Conservation (phyloP, 495 filamentous ascomycete genomes). For the Hypoxylon lenormandii region DNA sequence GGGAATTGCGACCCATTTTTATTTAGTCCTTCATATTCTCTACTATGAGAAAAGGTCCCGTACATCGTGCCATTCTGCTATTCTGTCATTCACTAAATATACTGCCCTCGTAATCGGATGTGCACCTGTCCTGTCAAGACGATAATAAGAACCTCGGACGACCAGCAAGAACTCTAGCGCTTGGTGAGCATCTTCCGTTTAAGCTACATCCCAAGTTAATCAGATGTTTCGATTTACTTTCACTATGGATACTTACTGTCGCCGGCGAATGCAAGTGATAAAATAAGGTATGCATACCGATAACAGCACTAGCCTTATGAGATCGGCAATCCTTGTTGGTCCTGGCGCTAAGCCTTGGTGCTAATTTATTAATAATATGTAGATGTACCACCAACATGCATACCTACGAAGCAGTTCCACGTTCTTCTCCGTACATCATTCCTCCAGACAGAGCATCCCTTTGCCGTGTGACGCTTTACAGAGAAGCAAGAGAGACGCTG, state of each 20-base stretch:
- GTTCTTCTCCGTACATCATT: constrained; percentile 33
- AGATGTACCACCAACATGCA: neutral
- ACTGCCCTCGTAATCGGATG: neutral
- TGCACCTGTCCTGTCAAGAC: too few relatives aligned
- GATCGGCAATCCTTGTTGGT: constrained; percentile 26
- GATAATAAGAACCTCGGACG: too few relatives aligned
- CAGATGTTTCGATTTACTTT: constrained; percentile 1
- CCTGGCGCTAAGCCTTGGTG: constrained; percentile 35
- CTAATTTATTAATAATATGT: constrained; percentile 40
- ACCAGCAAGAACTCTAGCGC: too few relatives aligned
- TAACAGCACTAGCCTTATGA: constrained; percentile 4
- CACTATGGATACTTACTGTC: neutral
- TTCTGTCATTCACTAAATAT: constrained; percentile 21
- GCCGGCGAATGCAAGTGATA: constrained; percentile 6
- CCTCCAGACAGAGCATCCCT: constrained; percentile 8
- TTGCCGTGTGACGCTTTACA: constrained; percentile 22
- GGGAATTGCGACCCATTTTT: constrained; percentile 27
- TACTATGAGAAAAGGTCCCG: constrained; percentile 17
- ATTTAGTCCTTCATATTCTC: constrained; percentile 10
- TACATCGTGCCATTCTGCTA: constrained; percentile 22
- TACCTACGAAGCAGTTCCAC: constrained; percentile 19
- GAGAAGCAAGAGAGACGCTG: neutral
- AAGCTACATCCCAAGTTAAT: neutral
- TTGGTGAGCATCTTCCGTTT: neutral
- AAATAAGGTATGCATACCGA: constrained; percentile 17